Percentiles rank a stretch among this genome's conserved stretches.
Conservation (phyloP, 805 yeast genomes). For the Zygoascus flipseniorum region DNA sequence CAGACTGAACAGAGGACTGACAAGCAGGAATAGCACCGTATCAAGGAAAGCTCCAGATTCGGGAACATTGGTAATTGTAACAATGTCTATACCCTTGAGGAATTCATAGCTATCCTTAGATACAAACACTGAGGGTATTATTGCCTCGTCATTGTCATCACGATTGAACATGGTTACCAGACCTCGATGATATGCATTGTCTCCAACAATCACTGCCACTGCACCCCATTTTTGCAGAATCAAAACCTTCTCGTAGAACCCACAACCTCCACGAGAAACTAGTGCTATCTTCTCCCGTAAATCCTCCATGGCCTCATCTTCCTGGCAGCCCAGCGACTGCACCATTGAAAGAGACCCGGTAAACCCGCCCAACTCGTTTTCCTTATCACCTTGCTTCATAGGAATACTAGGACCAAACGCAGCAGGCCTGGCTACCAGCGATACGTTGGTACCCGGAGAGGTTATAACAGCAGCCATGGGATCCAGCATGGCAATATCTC, state of each 20-base stretch:
- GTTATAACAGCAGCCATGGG: conserved; percentile 21
- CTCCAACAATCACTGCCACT: conserved; percentile 47
- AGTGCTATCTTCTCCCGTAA: conserved; percentile 27
- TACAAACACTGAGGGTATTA: conserved; percentile 46
- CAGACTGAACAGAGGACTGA: conserved; percentile 34
- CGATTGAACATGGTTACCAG: conserved; percentile 48
- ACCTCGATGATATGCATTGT: conserved; percentile 39
- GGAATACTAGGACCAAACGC: conserved; percentile 29
- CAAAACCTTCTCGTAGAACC: conserved; percentile 44
- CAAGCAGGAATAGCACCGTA: conserved; percentile 30
- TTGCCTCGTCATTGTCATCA: conserved; percentile 35
- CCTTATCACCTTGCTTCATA: conserved; percentile 6
- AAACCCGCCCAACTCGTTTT: conserved; percentile 12
- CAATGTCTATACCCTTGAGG: conserved; percentile 15
- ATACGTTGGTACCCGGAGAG: conserved; percentile 23
- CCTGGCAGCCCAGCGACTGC: conserved; percentile 18
- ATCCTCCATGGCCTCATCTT: conserved; percentile 11
- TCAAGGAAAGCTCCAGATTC: conserved; percentile 29
- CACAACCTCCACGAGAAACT: conserved; percentile 44
- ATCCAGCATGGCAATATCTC: conserved; percentile 13
- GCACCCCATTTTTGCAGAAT: conserved; percentile 40
- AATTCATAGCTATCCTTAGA: conserved; percentile 35
- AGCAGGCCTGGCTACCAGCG: conserved; percentile 31
- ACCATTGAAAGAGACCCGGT: conserved; percentile 20
- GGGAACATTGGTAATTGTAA: conserved; percentile 15